Evolutionary conservation across 129 eudicot genomes (phyloP), one percentile per base, ranked within the genome.

Genomic region (Dittrichia graveolens): DNA sequence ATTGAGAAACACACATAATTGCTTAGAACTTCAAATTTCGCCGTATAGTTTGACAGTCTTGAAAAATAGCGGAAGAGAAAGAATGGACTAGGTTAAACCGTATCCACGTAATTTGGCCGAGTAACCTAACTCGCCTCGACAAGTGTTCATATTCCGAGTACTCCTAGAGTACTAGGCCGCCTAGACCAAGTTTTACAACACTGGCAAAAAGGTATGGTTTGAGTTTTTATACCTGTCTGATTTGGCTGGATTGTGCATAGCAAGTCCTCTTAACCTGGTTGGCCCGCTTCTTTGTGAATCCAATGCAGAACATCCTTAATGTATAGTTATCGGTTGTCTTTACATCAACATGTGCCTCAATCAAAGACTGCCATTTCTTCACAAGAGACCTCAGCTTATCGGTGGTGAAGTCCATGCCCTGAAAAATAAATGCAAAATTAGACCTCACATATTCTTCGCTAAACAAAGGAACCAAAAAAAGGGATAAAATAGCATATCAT

Each of bases 301-400:
- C 91, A 74, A 86, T 85, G 85, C 96, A 86, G 74, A 89, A 85
- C 91, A 85, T 44, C 47, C 89, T 76, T 44, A 89, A 75, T 24
- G 87, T 85, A 79, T 63, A 89, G 71, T 37, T 77, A 16, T 89
- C 89, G 0, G 96, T 89, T n/a, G 96, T 89, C 76, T 89, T 89
- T 0, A 88, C 91, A 85, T 88, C 91, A 19, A 89, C 91, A 83
- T 89, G 95, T 60, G 95, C 91, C 60, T 83, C 89, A 11, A 89
- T 89, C 65, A 89, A 42, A 39, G 96, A 75, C 56, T 89, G 91
- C 91, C 96, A 85, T 52, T 89, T 86, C 71, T 82, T 78, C 16
- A 89, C 76, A 57, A 71, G 76, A 4, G 95, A 89, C 79, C 96
- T 89, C 71, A 86, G 37, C 80, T 85, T 88, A 46, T 85, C 85